phyloP scores from a whole-genome alignment of 2,329 filamentous ascomycete species.

The Colletotrichum musicola region DNA sequence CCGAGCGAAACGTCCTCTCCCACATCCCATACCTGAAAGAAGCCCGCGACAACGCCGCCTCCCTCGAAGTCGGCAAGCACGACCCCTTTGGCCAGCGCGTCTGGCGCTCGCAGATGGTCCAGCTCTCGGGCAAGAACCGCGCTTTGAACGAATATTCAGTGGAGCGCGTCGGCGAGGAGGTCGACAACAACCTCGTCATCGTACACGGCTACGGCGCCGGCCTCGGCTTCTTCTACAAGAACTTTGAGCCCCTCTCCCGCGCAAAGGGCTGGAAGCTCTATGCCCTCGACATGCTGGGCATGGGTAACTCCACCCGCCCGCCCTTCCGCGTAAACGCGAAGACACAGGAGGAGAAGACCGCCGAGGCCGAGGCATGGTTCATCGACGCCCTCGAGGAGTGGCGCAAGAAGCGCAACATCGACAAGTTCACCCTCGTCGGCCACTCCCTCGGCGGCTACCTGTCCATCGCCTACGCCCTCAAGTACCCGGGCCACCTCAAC shows the following conservation, averaged over 20 bases:
- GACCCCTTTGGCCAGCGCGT: slow-evolving; percentile 88
- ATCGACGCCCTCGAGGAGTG: slow-evolving; percentile 97
- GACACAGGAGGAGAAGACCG: slow-evolving; percentile 81
- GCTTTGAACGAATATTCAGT: slow-evolving; percentile 94
- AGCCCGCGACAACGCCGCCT: slow-evolving; percentile 75
- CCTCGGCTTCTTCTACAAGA: slow-evolving; percentile 98
- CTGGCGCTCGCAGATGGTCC: slow-evolving; percentile 89
- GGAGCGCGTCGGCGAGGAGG: slow-evolving; percentile 82
- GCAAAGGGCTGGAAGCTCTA: slow-evolving; percentile 88
- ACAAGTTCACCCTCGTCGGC: slow-evolving; percentile 92
- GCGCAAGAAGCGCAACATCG: slow-evolving; percentile 88
- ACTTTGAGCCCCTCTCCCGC: slow-evolving; percentile 89
- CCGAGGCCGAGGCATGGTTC: slow-evolving; percentile 95
- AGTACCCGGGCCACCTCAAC: slow-evolving; percentile 94
- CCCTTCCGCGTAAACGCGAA: slow-evolving; percentile 83
- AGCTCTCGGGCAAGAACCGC: slow-evolving; percentile 86
- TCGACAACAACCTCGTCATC: slow-evolving; percentile 92
- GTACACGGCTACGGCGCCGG: slow-evolving; percentile 97
- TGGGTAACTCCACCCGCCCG: slow-evolving; percentile 46
- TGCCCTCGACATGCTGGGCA: slow-evolving; percentile 62
- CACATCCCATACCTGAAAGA: slow-evolving; percentile 86
- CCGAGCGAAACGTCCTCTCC: slow-evolving; percentile 89
- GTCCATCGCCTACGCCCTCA: slow-evolving; percentile 93
- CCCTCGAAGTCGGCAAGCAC: slow-evolving; percentile 56
- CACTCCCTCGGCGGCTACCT: slow-evolving; percentile 97